Conservation (phyloP, 1,139 yeast genomes). For the Suhomyces atakaporum region DNA sequence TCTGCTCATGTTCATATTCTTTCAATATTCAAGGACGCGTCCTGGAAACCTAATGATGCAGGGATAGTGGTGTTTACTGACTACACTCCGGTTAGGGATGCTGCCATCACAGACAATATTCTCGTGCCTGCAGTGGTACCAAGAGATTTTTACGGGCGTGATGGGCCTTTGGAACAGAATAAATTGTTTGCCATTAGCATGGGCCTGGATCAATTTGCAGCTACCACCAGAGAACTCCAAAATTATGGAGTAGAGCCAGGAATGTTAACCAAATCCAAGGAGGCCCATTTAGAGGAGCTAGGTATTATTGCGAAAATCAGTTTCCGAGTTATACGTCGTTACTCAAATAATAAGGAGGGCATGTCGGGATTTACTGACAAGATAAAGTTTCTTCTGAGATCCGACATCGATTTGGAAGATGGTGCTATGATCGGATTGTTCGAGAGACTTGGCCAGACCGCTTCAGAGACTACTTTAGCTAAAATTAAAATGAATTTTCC, state of each 20-base stretch:
- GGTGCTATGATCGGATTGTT: background rate
- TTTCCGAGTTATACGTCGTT: slow-evolving; percentile 6
- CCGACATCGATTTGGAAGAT: background rate
- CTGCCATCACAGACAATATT: slow-evolving; percentile 10
- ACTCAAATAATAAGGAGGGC: background rate
- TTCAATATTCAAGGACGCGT: slow-evolving; percentile 9
- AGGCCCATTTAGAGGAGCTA: slow-evolving; percentile 14
- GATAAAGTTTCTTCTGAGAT: background rate
- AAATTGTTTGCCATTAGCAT: slow-evolving; percentile 15
- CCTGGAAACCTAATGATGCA: slow-evolving; percentile 17
- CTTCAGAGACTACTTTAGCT: background rate
- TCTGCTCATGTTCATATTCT: slow-evolving; percentile 4
- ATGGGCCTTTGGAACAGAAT: slow-evolving; percentile 13
- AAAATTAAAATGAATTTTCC: background rate
- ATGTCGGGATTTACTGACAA: background rate
- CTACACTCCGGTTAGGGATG: slow-evolving; percentile 17
- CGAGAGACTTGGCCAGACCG: background rate
- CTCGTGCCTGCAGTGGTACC: slow-evolving; percentile 5
- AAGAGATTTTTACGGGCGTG: slow-evolving; percentile 14
- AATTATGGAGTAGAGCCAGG: background rate
- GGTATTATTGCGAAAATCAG: slow-evolving; percentile 18
- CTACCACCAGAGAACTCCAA: slow-evolving; percentile 1
- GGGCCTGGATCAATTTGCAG: slow-evolving; percentile 4
- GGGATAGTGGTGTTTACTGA: slow-evolving; percentile 23
- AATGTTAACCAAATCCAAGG: background rate